These are phyloP conservation scores for Neofusicoccum umdonicola DNA, from an alignment of 2,329 filamentous ascomycete species.

Conservation along the genomic window DNA sequence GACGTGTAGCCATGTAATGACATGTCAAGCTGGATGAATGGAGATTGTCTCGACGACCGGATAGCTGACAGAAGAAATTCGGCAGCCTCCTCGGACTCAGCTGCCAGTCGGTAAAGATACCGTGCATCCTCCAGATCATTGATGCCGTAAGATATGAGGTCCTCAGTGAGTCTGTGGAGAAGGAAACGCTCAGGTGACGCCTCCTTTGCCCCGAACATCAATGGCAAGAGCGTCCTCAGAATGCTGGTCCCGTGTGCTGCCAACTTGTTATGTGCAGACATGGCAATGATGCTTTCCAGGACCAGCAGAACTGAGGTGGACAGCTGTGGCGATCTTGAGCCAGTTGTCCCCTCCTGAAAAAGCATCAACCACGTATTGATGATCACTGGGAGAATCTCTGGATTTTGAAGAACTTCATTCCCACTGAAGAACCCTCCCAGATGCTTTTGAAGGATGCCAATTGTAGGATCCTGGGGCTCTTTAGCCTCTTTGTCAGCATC, in stretches of 20 bases:
- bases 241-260: conserved; percentile 36
- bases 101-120: conserved; percentile 63
- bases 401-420: conserved; percentile 40
- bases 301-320: conserved; percentile 37
- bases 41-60: conserved; percentile 70
- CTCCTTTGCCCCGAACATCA: conserved; percentile 26
- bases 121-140: conserved; percentile 80
- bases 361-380: conserved; percentile 39
- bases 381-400: conserved; percentile 40
- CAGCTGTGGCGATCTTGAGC: conserved; percentile 33
- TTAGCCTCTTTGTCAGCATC: background rate
- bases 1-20: conserved; percentile 85
- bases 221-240: conserved; percentile 33
- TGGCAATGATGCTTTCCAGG: conserved; percentile 31
- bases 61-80: conserved; percentile 74
- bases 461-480: conserved; percentile 18
- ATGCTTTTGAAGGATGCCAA: conserved; percentile 26
- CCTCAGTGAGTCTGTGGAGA: conserved; percentile 65
- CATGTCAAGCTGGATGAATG: conserved; percentile 91
- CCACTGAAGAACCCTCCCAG: conserved; percentile 37
- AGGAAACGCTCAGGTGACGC: conserved; percentile 27
- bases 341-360: conserved; percentile 31
- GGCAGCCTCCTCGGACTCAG: conserved; percentile 52
- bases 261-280: conserved; percentile 39
- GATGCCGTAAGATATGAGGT: conserved; percentile 72